phyloP scores from a whole-genome alignment of 2,329 filamentous ascomycete genomes.

The Tympanopsis confertula region DNA sequence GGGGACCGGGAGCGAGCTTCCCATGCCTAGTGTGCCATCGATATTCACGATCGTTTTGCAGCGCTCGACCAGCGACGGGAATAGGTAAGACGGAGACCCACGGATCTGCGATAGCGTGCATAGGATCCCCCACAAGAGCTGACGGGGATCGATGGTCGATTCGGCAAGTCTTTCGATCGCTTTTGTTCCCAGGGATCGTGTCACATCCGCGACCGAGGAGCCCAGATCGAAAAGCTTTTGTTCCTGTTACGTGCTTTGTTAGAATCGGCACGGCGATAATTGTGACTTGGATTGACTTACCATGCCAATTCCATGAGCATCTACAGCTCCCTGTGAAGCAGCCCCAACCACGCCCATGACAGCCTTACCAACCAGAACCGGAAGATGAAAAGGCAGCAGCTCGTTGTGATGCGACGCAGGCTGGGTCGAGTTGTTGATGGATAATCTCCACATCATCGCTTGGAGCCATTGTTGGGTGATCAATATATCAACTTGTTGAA shows the following conservation, averaged over 20 bases:
- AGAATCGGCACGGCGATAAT: not conserved
- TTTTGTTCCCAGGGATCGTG: slow-evolving; percentile 15
- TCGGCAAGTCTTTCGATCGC: slow-evolving; percentile 14
- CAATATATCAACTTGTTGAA: not conserved
- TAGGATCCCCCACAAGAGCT: slow-evolving; percentile 24
- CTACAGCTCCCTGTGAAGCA: not conserved
- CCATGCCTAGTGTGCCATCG: not conserved
- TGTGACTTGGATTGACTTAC: not conserved
- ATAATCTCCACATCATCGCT: not conserved
- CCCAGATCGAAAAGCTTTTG: slow-evolving; percentile 23
- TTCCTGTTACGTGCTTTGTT: slow-evolving; percentile 14
- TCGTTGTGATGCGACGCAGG: too few species aligned
- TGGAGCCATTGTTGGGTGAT: slow-evolving; percentile 1
- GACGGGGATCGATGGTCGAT: slow-evolving; percentile 15
- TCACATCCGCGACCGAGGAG: slow-evolving; percentile 17
- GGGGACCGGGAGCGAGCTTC: not conserved
- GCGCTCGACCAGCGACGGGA: slow-evolving; percentile 17
- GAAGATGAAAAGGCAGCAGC: not conserved
- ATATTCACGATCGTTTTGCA: slow-evolving; percentile 6
- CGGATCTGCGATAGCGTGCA: slow-evolving; percentile 20
- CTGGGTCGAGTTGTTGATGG: too few species aligned
- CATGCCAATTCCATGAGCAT: slow-evolving; percentile 1
- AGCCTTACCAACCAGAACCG: not conserved
- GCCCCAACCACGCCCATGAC: not conserved
- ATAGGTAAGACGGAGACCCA: slow-evolving; percentile 22